These are phyloP conservation scores for Amylostereum areolatum DNA, from an alignment of 1,284 basidiomycete species.

Conservation along the genomic window DNA sequence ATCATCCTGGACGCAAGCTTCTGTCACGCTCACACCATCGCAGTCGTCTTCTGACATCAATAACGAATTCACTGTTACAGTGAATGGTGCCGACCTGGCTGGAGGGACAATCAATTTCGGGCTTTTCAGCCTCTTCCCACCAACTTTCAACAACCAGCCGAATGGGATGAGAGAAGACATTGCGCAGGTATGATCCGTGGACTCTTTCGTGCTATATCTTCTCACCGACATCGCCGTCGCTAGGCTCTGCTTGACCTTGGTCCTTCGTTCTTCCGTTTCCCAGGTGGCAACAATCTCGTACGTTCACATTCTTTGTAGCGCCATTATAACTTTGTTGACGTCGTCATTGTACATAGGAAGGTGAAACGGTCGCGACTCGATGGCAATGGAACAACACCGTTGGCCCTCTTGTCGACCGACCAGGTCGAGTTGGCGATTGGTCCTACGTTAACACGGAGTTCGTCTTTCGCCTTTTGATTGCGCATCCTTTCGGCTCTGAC, in stretches of 20 bases:
- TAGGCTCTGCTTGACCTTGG: constrained; percentile 52
- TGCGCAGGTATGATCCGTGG: constrained; percentile 54
- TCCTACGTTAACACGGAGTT: constrained; percentile 64
- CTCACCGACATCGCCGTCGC: too few relatives aligned
- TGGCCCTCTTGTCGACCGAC: constrained; percentile 38
- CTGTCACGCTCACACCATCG: constrained; percentile 37
- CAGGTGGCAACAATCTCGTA: constrained; percentile 55
- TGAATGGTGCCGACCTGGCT: constrained; percentile 40
- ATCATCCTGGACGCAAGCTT: constrained; percentile 46
- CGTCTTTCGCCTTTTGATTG: constrained; percentile 14
- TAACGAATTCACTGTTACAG: constrained; percentile 48
- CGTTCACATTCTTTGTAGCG: constrained; percentile 12
- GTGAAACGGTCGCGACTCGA: constrained; percentile 43
- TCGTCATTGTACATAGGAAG: too few relatives aligned
- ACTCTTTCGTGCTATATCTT: constrained; percentile 1
- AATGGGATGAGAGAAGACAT: constrained; percentile 67
- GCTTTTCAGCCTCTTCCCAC: constrained; percentile 66
- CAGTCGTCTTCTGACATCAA: constrained; percentile 31
- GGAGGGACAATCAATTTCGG: constrained; percentile 56
- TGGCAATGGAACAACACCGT: constrained; percentile 70
- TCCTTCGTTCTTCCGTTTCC: constrained; percentile 64
- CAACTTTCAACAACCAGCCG: constrained; percentile 56
- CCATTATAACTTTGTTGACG: too few relatives aligned
- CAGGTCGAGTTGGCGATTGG: constrained; percentile 60
- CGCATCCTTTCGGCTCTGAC: too few relatives aligned